These are phyloP conservation scores for Cubamyces sp. DNA, from an alignment of 768 basidiomycete genomes.

Conservation along the genomic window DNA sequence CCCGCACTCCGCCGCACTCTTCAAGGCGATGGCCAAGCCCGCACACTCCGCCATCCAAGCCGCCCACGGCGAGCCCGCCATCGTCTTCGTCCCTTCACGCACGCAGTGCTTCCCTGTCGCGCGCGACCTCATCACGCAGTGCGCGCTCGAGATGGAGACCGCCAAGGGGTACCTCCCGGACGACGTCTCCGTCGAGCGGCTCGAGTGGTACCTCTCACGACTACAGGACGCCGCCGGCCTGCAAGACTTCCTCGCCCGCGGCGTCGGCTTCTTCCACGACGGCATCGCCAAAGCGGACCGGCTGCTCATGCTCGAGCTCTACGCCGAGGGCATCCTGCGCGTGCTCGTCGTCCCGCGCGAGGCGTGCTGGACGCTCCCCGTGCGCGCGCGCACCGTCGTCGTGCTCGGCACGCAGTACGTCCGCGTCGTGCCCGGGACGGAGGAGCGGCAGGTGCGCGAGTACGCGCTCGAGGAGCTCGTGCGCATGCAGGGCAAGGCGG, in stretches of 20 bases:
- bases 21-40: conserved; percentile 92
- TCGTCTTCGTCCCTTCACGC: conserved; percentile 90
- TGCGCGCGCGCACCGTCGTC: conserved; percentile 79
- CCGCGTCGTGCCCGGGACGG: conserved; percentile 47
- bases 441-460: conserved; percentile 73
- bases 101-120: conserved; percentile 75
- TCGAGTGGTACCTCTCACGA: conserved; percentile 61
- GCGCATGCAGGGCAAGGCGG: conserved; percentile 89
- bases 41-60: conserved; percentile 74
- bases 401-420: conserved; percentile 94
- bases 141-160: conserved; percentile 73
- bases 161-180: conserved; percentile 68
- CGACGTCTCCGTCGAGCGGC: conserved; percentile 49
- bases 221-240: conserved; percentile 63
- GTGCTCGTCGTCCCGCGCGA: conserved; percentile 85
- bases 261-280: conserved; percentile 87
- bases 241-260: conserved; percentile 76
- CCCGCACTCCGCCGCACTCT: conserved; percentile 82
- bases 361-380: conserved; percentile 87
- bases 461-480: conserved; percentile 83
- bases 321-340: conserved; percentile 75
- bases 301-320: conserved; percentile 76
- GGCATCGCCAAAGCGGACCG: conserved; percentile 71
- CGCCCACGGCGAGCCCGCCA: conserved; percentile 51
- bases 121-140: conserved; percentile 85